A percentile compares a stretch with the other conserved stretches of the same genome.
phyloP scores from a whole-genome alignment of 805 yeast species.

The Babjeviella inositovora region DNA sequence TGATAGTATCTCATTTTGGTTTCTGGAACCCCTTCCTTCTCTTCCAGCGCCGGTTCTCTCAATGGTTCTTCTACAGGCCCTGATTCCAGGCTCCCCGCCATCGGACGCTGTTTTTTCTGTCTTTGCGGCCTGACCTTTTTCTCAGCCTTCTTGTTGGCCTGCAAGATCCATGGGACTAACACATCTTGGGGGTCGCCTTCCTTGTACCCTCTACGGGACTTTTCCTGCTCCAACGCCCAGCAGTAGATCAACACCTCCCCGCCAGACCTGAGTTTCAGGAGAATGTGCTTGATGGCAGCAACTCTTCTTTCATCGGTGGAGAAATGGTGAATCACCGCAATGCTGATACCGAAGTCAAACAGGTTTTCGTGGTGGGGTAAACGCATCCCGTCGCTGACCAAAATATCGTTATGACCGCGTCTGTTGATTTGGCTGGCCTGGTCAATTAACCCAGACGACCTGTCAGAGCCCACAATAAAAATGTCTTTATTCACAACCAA shows the following conservation, averaged over 20 bases:
- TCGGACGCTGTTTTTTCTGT: too few species aligned
- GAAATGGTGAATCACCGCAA: slow-evolving; percentile 94
- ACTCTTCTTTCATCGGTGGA: slow-evolving; percentile 70
- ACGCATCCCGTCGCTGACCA: slow-evolving; percentile 9
- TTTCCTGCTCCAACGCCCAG: slow-evolving; percentile 92
- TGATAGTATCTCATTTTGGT: slow-evolving; percentile 83
- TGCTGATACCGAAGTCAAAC: slow-evolving; percentile 82
- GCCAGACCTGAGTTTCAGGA: slow-evolving; percentile 35
- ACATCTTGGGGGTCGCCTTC: slow-evolving; percentile 90
- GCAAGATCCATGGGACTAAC: slow-evolving; percentile 88
- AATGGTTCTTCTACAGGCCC: slow-evolving; percentile 7
- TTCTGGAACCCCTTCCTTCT: slow-evolving; percentile 12
- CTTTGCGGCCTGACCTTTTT: slow-evolving; percentile 6
- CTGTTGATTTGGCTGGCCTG: slow-evolving; percentile 37
- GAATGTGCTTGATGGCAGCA: slow-evolving; percentile 55
- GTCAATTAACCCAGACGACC: slow-evolving; percentile 50
- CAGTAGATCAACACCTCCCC: slow-evolving; percentile 78
- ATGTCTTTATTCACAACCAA: slow-evolving; percentile 53
- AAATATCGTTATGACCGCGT: slow-evolving; percentile 26
- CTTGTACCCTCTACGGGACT: slow-evolving; percentile 78
- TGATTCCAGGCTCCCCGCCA: slow-evolving; percentile 1
- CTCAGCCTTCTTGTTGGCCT: slow-evolving; percentile 21
- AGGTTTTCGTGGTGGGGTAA: slow-evolving; percentile 18
- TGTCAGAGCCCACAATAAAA: slow-evolving; percentile 58
- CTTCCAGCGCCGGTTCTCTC: slow-evolving; percentile 5